A percentile compares a stretch with the other conserved stretches of the same genome.
Conservation (phyloP, 495 filamentous ascomycete genomes). For the Talaromyces ruber region DNA sequence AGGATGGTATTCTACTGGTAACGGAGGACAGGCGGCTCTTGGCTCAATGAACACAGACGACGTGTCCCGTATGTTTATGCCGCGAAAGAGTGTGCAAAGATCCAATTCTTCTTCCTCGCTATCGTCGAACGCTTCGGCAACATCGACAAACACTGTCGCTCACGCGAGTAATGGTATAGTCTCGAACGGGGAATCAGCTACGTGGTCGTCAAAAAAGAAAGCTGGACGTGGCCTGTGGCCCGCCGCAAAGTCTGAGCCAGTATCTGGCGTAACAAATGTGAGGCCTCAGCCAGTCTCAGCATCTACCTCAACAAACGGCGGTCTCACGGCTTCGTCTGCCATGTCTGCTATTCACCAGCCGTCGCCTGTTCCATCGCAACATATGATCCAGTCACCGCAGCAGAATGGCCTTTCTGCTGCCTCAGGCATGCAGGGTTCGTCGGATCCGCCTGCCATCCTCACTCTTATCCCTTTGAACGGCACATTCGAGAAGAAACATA, state of each 20-base stretch:
- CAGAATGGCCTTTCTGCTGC: constrained; percentile 55
- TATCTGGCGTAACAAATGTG: constrained; percentile 52
- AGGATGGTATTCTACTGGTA: constrained; percentile 54
- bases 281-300: constrained; percentile 54
- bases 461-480: constrained; percentile 80
- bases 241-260: constrained; percentile 56
- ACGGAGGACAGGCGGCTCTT: constrained; percentile 64
- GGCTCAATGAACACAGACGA: constrained; percentile 82
- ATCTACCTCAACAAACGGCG: constrained; percentile 43
- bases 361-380: constrained; percentile 62
- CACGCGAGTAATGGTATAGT: constrained; percentile 43
- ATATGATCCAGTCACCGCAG: constrained; percentile 50
- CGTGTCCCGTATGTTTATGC: constrained; percentile 77
- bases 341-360: constrained; percentile 72
- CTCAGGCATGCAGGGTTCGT: constrained; percentile 37
- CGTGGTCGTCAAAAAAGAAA: constrained; percentile 59
- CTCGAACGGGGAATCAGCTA: constrained; percentile 34
- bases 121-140: constrained; percentile 41
- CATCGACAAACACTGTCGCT: constrained; percentile 36
- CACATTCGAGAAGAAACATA: constrained; percentile 95
- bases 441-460: constrained; percentile 63
- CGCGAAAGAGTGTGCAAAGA: constrained; percentile 75
- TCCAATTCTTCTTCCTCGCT: constrained; percentile 83
- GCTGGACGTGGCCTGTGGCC: constrained; percentile 64
- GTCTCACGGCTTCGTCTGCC: constrained; percentile 56